Evolutionary conservation across 2,329 filamentous ascomycete genomes (phyloP).

Genomic region (Xylaria sp.): DNA sequence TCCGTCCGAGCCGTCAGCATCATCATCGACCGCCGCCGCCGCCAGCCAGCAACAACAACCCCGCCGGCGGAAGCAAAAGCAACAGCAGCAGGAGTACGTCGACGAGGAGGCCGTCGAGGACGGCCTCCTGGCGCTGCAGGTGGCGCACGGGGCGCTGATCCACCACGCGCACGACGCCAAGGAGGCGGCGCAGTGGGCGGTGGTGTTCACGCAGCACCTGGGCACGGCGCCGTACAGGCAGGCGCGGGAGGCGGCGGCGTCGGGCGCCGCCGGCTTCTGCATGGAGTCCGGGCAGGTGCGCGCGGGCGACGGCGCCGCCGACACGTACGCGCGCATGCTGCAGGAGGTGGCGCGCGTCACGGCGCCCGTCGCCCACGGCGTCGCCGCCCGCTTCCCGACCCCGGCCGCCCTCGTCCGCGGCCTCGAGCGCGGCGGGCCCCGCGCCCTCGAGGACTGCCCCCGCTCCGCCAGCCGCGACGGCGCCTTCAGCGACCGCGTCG

Average conservation of each 20-base stretch:
- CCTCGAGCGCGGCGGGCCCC: constrained; percentile 61
- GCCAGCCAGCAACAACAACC: constrained; percentile 30
- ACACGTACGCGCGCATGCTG: constrained; percentile 76
- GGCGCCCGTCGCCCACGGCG: constrained; percentile 70
- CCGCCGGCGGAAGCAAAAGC: constrained; percentile 46
- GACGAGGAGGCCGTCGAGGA: constrained; percentile 72
- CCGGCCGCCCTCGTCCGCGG: constrained; percentile 61
- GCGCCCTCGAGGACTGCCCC: constrained; percentile 62
- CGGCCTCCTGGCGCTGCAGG: constrained; percentile 69
- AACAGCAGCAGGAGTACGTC: constrained; percentile 51
- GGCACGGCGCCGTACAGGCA: constrained; percentile 73
- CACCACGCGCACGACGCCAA: constrained; percentile 65
- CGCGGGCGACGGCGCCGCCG: constrained; percentile 64
- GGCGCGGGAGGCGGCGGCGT: constrained; percentile 52
- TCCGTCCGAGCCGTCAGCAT: too few relatives aligned
- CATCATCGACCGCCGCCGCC: constrained; percentile 40
- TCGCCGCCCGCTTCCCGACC: constrained; percentile 62
- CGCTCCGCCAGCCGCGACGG: constrained; percentile 62
- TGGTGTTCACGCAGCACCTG: constrained; percentile 76
- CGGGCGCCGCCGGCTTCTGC: constrained; percentile 69
- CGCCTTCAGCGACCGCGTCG: constrained; percentile 53
- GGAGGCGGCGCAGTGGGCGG: constrained; percentile 74
- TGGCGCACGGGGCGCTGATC: constrained; percentile 67
- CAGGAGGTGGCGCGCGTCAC: constrained; percentile 76
- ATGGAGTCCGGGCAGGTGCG: constrained; percentile 79